Conservation (phyloP, 208 protist genomes). For the Leishmania turanica region DNA sequence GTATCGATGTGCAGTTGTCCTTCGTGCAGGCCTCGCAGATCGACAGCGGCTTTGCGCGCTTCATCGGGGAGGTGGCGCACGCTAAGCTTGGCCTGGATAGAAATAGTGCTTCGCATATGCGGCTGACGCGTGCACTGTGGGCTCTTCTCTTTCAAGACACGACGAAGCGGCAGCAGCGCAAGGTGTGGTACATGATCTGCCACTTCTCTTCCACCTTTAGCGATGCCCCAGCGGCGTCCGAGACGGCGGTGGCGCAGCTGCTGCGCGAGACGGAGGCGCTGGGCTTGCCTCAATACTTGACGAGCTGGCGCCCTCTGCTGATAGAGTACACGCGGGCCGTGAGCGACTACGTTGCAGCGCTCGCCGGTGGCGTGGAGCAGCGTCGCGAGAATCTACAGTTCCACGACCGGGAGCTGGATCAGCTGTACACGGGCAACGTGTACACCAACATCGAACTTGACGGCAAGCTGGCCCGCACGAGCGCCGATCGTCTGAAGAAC, state of each 20-base stretch:
- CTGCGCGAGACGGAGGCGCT: slow-evolving; percentile 17
- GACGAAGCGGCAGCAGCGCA: slow-evolving; percentile 49
- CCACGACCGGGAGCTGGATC: slow-evolving; percentile 65
- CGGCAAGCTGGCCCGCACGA: slow-evolving; percentile 45
- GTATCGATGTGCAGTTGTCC: slow-evolving; percentile 51
- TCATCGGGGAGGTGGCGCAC: slow-evolving; percentile 56
- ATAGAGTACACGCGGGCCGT: slow-evolving; percentile 45
- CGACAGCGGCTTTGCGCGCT: slow-evolving; percentile 52
- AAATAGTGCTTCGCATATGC: slow-evolving; percentile 30
- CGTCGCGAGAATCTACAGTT: slow-evolving; percentile 65
- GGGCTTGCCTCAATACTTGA: slow-evolving; percentile 24
- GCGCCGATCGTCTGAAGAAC: slow-evolving; percentile 37
- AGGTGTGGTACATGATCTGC: slow-evolving; percentile 71
- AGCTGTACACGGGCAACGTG: slow-evolving; percentile 40
- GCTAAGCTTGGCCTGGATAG: slow-evolving; percentile 70
- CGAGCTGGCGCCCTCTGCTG: slow-evolving; percentile 30
- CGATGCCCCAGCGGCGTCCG: slow-evolving; percentile 12
- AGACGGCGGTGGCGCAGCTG: slow-evolving; percentile 30
- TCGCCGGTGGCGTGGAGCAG: slow-evolving; percentile 42
- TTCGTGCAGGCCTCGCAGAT: slow-evolving; percentile 59
- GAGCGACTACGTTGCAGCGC: slow-evolving; percentile 19
- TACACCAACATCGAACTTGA: slow-evolving; percentile 55
- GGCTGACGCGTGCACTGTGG: slow-evolving; percentile 59
- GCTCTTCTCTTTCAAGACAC: slow-evolving; percentile 41
- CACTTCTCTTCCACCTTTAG: slow-evolving; percentile 70